Evolutionary conservation across 192 early-diverging fungal species (phyloP), one percentile per base, ranked within the genome.

Genomic region (Backusella tuberculispora): DNA sequence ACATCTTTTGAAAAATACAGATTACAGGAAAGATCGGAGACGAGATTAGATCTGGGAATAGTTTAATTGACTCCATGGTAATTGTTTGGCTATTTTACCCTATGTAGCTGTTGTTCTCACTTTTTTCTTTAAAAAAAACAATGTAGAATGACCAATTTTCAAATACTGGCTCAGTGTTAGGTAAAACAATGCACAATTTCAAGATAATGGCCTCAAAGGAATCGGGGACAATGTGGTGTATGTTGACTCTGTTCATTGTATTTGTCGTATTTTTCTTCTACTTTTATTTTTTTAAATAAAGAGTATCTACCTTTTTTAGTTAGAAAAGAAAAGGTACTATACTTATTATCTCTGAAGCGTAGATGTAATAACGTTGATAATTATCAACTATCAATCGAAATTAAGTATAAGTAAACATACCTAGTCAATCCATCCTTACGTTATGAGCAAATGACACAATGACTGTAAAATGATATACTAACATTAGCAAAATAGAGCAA

Each of bases 71-170:
- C 38, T 76, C 68, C 47, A 78, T 83, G 81, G 81, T 79, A 77
- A 53, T 34, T 34, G 2, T 34, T 34, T 34, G 69, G 48, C 7
- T 4, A 24, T 29, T 60, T 26, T 34, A 34, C 2, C 29, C 2
- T 0, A 34, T 29, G 37, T 56, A 21, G 8, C 21, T 45, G 1
- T 42, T 72, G 44, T 60, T 40, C 45, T 56, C 50, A 45, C 53
- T 69, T 66, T 66, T 64, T 73, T 71, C 26, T 63, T 48, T 19
- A 24, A 65, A 53, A 48, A 66, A 38, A 21, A 19, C 17, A 56
- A 21, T 47, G 21, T 69, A 83, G 81, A 83, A 78, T 66, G 77
- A 83, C 63, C 81, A 83, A 76, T 83, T 83, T 63, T 74, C 74
- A 24, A 76, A 73, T 74, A 83, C 81, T 17, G 74, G 75, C 40